Conservation (phyloP, 805 yeast genomes). For the Priceomyces carsonii region DNA sequence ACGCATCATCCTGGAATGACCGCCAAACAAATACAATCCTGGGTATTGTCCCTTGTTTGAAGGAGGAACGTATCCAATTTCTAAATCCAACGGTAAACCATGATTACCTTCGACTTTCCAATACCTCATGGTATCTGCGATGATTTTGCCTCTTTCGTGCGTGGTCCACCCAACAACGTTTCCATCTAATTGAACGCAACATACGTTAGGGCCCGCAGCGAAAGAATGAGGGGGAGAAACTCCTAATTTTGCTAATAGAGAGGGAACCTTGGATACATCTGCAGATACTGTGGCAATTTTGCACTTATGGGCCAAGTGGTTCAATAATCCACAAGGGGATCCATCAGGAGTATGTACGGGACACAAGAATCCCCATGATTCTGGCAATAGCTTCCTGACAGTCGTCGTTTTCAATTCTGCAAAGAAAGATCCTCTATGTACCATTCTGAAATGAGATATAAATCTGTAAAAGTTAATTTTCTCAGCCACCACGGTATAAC, state of each 20-base stretch:
- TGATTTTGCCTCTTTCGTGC: constrained; percentile 80
- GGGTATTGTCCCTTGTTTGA: constrained; percentile 96
- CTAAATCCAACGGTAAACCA: constrained; percentile 82
- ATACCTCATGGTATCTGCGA: constrained; percentile 86
- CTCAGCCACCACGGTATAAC: constrained; percentile 98
- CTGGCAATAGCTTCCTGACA: constrained; percentile 93
- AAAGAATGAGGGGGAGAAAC: constrained; percentile 76
- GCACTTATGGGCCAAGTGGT: constrained; percentile 96
- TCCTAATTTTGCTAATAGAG: constrained; percentile 68
- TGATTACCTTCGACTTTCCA: constrained; percentile 87
- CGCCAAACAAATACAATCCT: constrained; percentile 88
- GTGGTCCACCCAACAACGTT: constrained; percentile 91
- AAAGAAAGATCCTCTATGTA: constrained; percentile 98
- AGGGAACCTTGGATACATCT: constrained; percentile 73
- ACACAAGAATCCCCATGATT: constrained; percentile 98
- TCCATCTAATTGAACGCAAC: constrained; percentile 95
- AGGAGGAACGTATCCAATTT: constrained; percentile 96
- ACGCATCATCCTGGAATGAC: constrained; percentile 92
- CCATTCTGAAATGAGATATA: constrained; percentile 98
- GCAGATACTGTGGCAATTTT: constrained; percentile 73
- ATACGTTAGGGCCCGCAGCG: constrained; percentile 84
- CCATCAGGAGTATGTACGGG: constrained; percentile 99
- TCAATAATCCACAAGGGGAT: constrained; percentile 96
- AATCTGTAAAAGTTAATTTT: constrained; percentile 96
- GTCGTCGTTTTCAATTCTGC: constrained; percentile 97